Base-by-base conservation (phyloP, 2,329 filamentous ascomycete genomes). In the Juglanconis oblonga region DNA sequence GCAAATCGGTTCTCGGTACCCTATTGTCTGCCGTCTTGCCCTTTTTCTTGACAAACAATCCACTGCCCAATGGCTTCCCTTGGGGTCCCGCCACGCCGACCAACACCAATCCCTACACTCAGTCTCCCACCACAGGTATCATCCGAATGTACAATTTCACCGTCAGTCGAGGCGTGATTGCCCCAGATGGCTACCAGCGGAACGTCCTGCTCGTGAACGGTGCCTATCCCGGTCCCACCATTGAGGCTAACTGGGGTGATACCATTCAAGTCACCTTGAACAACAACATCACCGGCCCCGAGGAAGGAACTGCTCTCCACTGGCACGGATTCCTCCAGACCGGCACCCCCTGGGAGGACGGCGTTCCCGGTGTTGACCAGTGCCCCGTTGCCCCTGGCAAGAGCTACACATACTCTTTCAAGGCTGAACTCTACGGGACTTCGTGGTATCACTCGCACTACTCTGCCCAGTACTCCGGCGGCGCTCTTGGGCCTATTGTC, bases 331-430 rank as follows among this genome's bases (percentile, higher is more conserved):
- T 84, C 57, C 72, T 79, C 1, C 81, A 83, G 62, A 73, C 74
- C 1, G 69, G 69, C 1, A 83, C 74, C 1, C 78, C 80, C 1
- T 79, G 81, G 74, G 78, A 85, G 62, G 82, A 85, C 59, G 81
- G 82, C 33, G 77, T 79, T 0, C 79, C 80, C 0, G 77, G 77
- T 8, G 73, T 84, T 3, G 72, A 76, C 0, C 87, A 91, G 70
- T 92, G 88, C 64, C 87, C 88, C 1, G 85, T 90, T 61, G 76
- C 86, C 5, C 87, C 87, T 0, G 83, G 83, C 24, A 78, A 78
- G 62, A 80, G 71, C 62, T 80, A 79, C 65, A 84, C 79, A 1
- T 86, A 85, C 66, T 74, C 74, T 31, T 83, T 84, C 68, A 68
- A 76, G 33, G 83, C 82, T 2, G 78, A 80, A 4, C 69, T 83